Percentiles rank a stretch among this genome's conserved stretches.
Evolutionary conservation across 2,329 filamentous ascomycete species (phyloP).

Genomic region (Claviceps sorghi): DNA sequence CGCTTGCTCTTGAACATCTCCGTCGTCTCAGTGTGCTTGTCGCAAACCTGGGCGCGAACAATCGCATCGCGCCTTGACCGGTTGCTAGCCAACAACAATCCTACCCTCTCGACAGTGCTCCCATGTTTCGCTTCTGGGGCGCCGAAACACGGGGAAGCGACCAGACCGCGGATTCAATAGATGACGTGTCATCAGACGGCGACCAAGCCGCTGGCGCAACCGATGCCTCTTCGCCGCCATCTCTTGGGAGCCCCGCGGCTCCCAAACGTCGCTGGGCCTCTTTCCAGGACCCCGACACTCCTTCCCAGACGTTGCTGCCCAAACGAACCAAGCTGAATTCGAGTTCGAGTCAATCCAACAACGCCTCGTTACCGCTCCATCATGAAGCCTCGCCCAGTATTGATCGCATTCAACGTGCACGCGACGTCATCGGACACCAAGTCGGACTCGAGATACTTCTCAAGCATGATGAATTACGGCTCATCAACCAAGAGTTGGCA

Average conservation of each 20-base stretch:
- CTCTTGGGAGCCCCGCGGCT: conserved; percentile 8
- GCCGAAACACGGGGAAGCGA: conserved; percentile 44
- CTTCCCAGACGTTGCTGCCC: conserved; percentile 9
- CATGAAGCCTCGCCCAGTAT: conserved; percentile 10
- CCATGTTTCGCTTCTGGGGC: conserved; percentile 50
- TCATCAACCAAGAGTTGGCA: conserved; percentile 91
- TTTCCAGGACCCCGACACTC: conserved; percentile 10
- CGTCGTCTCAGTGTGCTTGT: neutral
- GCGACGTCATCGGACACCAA: conserved; percentile 67
- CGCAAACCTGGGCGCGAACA: conserved; percentile 5
- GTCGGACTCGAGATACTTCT: conserved; percentile 82
- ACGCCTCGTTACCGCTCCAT: neutral
- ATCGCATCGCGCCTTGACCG: conserved; percentile 8
- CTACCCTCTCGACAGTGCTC: conserved; percentile 19
- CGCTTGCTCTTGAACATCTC: neutral
- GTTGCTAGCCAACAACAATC: conserved; percentile 7
- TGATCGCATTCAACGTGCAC: conserved; percentile 34
- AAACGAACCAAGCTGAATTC: conserved; percentile 29
- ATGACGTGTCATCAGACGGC: conserved; percentile 13
- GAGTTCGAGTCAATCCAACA: conserved; percentile 8
- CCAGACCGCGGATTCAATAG: conserved; percentile 24
- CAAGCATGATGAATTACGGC: conserved; percentile 85
- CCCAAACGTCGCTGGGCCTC: conserved; percentile 27
- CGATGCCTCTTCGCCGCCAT: neutral
- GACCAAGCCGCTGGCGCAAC: conserved; percentile 11